Base-by-base conservation (phyloP, 345 rosid species). In the Aquilaria sinensis region DNA sequence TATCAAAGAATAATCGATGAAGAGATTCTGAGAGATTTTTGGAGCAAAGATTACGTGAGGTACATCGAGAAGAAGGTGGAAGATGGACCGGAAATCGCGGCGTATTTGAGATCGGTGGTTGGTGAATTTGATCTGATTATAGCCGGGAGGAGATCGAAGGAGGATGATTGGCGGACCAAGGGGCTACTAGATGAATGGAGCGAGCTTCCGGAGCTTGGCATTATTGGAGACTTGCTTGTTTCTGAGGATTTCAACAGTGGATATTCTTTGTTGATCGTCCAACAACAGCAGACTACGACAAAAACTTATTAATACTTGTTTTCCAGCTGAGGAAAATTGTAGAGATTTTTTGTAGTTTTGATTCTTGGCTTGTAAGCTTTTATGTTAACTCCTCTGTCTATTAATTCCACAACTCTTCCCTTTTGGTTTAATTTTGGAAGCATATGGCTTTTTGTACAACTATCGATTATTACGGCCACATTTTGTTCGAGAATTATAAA, bases 201-300 rank as follows among this genome's bases (percentile, higher is more conserved):
- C 23, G 77, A 73, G 56, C 63, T 66, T 61, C 72, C 60, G 1
- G 81, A 77, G 60, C 71, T 73, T 2, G 78, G 77, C 2, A 47
- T 53, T 1, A 49, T 66, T 41, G 79, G 80, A 41, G 63, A 68
- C 60, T 46, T 72, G 29, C 73, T 79, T 8, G 62, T 67, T 13
- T 61, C 77, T 4, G 9, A 66, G 14, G 72, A 77, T 31, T 45
- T 77, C 55, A 31, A 46, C 7, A 51, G 61, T 47, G 67, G 58
- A 2, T 51, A 57, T 41, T 72, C 78, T 0, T 58, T 73, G 13
- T 63, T 79, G 59, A 65, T 79, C 51, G 67, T 79, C 13, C 80
- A 72, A 29, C 77, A 75, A n/a, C 67, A 64, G 29, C 63, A 47
- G 23, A 16, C 23, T 16, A 16, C 23, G 23, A 16, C 23, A 16